phyloP scores from a whole-genome alignment of 768 basidiomycete genomes.

The Tubosaeta sp. region DNA sequence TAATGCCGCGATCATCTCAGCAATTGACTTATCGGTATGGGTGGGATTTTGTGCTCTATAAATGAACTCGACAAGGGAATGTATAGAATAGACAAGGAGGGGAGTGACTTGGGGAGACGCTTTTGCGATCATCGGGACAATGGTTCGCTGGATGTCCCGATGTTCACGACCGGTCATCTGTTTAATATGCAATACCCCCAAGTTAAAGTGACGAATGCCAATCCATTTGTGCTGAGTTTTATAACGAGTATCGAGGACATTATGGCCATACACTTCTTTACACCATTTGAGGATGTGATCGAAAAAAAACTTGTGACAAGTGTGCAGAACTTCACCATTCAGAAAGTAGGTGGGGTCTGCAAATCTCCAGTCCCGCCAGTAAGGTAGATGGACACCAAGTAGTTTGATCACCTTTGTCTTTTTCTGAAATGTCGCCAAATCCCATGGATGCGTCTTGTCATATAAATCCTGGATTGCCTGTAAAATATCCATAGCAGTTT shows the following conservation, averaged over 20 bases:
- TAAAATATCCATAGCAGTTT: neutral
- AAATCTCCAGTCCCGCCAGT: neutral
- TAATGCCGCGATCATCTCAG: constrained; percentile 1
- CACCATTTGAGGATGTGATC: constrained; percentile 12
- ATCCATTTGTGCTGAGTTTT: constrained; percentile 6
- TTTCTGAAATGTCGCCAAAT: neutral
- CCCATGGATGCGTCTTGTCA: neutral
- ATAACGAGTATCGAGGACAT: neutral
- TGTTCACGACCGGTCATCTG: neutral
- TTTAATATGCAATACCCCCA: constrained; percentile 29
- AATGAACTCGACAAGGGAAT: neutral
- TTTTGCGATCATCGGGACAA: neutral
- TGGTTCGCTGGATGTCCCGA: neutral
- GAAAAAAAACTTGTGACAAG: constrained; percentile 14
- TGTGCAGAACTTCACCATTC: neutral
- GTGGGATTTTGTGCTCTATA: constrained; percentile 10
- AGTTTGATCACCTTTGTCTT: neutral
- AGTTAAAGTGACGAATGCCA: constrained; percentile 34
- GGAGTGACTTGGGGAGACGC: neutral
- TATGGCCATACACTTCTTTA: neutral
- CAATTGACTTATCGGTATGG: constrained; percentile 10
- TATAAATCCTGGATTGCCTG: neutral
- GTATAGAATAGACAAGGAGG: neutral
- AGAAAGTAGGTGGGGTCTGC: neutral
- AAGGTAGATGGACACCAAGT: neutral